Conservation (phyloP, 2,329 filamentous ascomycete species). For the Hawksworthiomyces lignivorus region DNA sequence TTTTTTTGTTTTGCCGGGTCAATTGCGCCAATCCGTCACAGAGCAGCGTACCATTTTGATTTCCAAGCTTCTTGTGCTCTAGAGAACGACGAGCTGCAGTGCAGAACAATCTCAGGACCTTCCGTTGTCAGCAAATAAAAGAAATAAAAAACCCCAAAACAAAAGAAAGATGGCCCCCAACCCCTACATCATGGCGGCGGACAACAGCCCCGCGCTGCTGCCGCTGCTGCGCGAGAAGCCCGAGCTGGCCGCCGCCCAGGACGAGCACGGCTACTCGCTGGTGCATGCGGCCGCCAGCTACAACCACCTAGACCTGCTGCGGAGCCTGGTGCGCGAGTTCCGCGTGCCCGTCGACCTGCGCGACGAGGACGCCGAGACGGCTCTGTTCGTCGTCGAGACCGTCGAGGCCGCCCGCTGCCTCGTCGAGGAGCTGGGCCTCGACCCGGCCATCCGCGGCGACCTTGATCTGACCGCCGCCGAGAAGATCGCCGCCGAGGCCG, state of each 20-base stretch:
- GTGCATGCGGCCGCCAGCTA: constrained; percentile 92
- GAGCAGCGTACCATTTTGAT: too few relatives aligned
- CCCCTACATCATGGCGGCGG: constrained; percentile 70
- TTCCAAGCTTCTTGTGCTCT: too few relatives aligned
- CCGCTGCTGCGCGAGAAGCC: constrained; percentile 67
- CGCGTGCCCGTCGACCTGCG: constrained; percentile 70
- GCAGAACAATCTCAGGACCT: too few relatives aligned
- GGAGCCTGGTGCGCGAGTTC: constrained; percentile 67
- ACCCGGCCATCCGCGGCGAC: constrained; percentile 56
- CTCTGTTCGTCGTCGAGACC: constrained; percentile 87
- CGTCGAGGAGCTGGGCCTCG: constrained; percentile 72
- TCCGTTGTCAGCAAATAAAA: too few relatives aligned
- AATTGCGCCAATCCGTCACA: too few relatives aligned
- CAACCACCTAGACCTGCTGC: constrained; percentile 74
- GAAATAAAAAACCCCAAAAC: too few relatives aligned
- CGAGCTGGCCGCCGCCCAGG: constrained; percentile 69
- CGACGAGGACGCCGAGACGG: constrained; percentile 89
- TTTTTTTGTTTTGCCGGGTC: constrained; percentile 1
- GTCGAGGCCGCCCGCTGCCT: constrained; percentile 69
- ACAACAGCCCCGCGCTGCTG: constrained; percentile 67
- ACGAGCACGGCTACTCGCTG: constrained; percentile 89
- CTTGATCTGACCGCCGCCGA: constrained; percentile 76
- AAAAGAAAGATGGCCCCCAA: constrained; percentile 50
- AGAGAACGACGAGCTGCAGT: too few relatives aligned
- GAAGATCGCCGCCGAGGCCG: constrained; percentile 70